Percentiles rank a stretch among this genome's conserved stretches.
Conservation (phyloP, 768 basidiomycete genomes). For the Boletus patriciae region DNA sequence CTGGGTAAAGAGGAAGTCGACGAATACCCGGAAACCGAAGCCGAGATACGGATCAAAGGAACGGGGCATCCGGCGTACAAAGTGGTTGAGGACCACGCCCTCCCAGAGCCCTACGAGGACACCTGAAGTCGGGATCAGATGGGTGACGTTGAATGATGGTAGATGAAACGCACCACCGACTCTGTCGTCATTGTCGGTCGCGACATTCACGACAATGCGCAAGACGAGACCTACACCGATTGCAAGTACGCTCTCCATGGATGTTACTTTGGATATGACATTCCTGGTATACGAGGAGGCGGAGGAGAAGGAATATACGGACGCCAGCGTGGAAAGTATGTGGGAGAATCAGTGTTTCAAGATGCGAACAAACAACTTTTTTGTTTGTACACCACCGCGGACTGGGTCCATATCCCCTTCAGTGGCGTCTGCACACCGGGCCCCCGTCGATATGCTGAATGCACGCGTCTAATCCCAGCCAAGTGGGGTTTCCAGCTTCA, state of each 20-base stretch:
- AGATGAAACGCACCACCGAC: slow-evolving; percentile 28
- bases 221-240: slow-evolving; percentile 66
- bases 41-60: slow-evolving; percentile 72
- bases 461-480: too few relatives aligned
- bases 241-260: slow-evolving; percentile 71
- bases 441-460: too few relatives aligned
- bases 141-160: neutral
- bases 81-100: slow-evolving; percentile 72
- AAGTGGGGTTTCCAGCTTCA: too few relatives aligned
- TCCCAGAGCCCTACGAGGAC: slow-evolving; percentile 79
- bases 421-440: too few relatives aligned
- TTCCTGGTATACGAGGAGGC: slow-evolving; percentile 29
- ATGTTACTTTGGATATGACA: slow-evolving; percentile 30
- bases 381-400: slow-evolving; percentile 11
- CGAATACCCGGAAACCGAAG: slow-evolving; percentile 64
- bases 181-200: slow-evolving; percentile 36
- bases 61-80: slow-evolving; percentile 60
- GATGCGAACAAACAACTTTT: slow-evolving; percentile 19
- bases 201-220: slow-evolving; percentile 58
- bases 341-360: neutral
- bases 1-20: slow-evolving; percentile 69
- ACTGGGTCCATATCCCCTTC: too few relatives aligned
- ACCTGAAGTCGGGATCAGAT: slow-evolving; percentile 35
- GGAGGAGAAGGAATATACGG: slow-evolving; percentile 30
- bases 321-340: slow-evolving; percentile 27